These are phyloP conservation scores for Aspergillus cavernicola DNA, from an alignment of 495 filamentous ascomycete genomes.

Conservation along the genomic window DNA sequence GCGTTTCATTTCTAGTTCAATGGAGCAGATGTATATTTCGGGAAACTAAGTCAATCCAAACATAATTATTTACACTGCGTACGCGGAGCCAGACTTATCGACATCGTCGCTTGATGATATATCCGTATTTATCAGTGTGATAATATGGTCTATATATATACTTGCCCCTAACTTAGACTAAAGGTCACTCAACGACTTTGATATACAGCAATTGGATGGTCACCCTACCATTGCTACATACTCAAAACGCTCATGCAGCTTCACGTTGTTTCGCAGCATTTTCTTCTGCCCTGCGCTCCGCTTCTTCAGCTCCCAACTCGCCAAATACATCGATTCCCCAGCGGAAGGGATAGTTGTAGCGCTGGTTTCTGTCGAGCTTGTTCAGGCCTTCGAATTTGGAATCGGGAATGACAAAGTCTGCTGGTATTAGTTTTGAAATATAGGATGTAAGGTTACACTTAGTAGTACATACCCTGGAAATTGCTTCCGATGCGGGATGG, in stretches of 20 bases:
- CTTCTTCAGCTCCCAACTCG: conserved; percentile 42
- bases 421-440: conserved; percentile 3
- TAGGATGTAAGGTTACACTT: not conserved
- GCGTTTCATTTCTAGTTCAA: too few relatives aligned
- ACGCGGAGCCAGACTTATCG: too few relatives aligned
- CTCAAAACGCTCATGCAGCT: not conserved
- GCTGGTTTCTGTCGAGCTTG: conserved; percentile 40
- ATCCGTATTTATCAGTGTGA: too few relatives aligned
- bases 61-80: too few relatives aligned
- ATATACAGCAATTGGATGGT: too few relatives aligned
- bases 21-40: too few relatives aligned
- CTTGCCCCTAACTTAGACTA: too few relatives aligned
- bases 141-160: too few relatives aligned
- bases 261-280: conserved; percentile 37
- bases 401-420: conserved; percentile 47
- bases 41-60: too few relatives aligned
- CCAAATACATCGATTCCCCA: conserved; percentile 51
- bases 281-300: conserved; percentile 42
- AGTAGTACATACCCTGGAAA: conserved; percentile 36
- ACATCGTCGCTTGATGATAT: too few relatives aligned
- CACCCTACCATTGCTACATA: not conserved
- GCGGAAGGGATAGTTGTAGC: conserved; percentile 50
- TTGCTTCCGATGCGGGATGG: conserved; percentile 55
- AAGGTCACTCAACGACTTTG: too few relatives aligned
- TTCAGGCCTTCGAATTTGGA: conserved; percentile 43